Evolutionary conservation across 495 filamentous ascomycete species (phyloP).

Genomic region (Penicillium paxilli): DNA sequence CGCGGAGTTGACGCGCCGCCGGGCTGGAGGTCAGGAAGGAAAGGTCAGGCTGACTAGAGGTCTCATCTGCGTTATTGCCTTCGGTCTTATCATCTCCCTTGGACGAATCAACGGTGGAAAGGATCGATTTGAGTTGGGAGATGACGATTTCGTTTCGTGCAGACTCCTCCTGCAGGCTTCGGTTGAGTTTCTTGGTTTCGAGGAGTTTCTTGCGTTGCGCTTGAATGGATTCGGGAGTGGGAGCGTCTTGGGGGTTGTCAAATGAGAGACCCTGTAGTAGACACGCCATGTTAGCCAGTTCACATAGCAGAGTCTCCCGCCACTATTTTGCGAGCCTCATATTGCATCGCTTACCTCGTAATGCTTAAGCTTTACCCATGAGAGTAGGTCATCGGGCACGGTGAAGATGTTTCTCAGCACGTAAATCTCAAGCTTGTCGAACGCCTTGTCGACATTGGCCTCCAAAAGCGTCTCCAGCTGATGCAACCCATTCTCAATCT

Average conservation of each 20-base stretch:
- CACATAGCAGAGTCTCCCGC: background rate
- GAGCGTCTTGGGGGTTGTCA: slow-evolving; percentile 35
- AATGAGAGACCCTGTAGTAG: slow-evolving; percentile 37
- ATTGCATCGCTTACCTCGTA: slow-evolving; percentile 66
- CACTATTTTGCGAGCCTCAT: no score
- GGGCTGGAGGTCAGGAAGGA: slow-evolving; percentile 54
- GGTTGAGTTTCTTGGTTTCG: slow-evolving; percentile 78
- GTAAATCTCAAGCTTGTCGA: slow-evolving; percentile 81
- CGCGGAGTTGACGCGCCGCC: slow-evolving; percentile 44
- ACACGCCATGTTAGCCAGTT: slow-evolving; percentile 12
- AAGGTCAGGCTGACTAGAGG: slow-evolving; percentile 37
- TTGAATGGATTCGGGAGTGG: slow-evolving; percentile 65
- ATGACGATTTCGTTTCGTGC: slow-evolving; percentile 76
- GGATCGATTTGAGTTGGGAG: slow-evolving; percentile 59
- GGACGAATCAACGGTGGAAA: slow-evolving; percentile 31
- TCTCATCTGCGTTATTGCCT: slow-evolving; percentile 9
- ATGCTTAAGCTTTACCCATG: slow-evolving; percentile 80
- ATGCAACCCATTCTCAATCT: slow-evolving; percentile 88
- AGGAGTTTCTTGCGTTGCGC: slow-evolving; percentile 72
- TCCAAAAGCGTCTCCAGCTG: slow-evolving; percentile 95
- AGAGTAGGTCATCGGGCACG: slow-evolving; percentile 68
- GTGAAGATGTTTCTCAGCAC: slow-evolving; percentile 85
- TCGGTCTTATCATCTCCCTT: slow-evolving; percentile 20
- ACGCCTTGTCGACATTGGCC: slow-evolving; percentile 71
- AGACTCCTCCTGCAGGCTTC: slow-evolving; percentile 69